These are phyloP conservation scores for Plectosphaerella cucumerina DNA, from an alignment of 2,329 filamentous ascomycete species.

Conservation along the genomic window DNA sequence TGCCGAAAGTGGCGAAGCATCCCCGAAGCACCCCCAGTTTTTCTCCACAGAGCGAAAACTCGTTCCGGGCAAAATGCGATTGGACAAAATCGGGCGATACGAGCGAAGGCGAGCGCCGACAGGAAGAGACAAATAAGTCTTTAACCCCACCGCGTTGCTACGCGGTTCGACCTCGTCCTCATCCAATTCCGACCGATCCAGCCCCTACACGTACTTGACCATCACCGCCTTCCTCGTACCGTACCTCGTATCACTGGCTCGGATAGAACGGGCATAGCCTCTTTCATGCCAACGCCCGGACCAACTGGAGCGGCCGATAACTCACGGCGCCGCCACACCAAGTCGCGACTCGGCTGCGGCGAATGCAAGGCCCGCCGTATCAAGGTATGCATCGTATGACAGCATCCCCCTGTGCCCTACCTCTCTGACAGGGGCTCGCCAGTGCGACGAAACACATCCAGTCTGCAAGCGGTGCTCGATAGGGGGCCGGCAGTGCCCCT, in stretches of 20 bases:
- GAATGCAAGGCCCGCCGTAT: constrained; percentile 1
- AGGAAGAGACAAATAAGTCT: no score
- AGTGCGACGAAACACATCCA: constrained; percentile 1
- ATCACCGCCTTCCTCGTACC: no score
- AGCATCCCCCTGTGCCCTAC: neutral
- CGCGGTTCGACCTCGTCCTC: no score
- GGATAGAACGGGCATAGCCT: no score
- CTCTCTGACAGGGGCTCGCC: neutral
- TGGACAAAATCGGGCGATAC: neutral
- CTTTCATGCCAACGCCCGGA: no score
- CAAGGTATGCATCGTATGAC: neutral
- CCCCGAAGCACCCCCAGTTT: neutral
- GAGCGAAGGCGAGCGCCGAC: no score
- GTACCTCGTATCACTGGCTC: no score
- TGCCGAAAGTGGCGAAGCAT: neutral
- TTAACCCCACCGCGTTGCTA: no score
- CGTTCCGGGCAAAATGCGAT: neutral
- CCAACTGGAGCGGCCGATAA: no score
- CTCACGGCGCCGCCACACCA: neutral
- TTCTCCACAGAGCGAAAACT: no score
- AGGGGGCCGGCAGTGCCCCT: neutral
- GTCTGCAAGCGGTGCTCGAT: neutral
- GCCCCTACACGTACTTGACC: no score
- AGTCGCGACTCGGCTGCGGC: neutral
- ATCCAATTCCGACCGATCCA: no score